Evolutionary conservation across 78 protist species (phyloP), one percentile per base, ranked within the genome.

Genomic region (Creolimax fragrantissima): DNA sequence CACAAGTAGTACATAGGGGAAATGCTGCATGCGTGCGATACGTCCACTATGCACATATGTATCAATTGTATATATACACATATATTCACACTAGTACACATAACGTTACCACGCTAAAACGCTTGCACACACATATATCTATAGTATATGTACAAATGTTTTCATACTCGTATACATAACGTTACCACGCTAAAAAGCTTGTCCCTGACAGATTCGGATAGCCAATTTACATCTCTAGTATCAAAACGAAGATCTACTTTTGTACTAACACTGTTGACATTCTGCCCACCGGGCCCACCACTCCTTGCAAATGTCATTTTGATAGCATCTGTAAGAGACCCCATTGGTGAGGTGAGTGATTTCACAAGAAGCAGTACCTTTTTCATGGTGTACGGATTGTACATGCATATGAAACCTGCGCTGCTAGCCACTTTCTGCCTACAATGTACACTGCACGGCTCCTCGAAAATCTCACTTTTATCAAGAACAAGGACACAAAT

Each of bases 231-330:
- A 2, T 83, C 58, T 37, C 35, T 3, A 3, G 84, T 3, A 44
- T 91, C 42, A 35, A 91, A 83, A 2, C 93, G 93, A 24, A 91
- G 74, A 3, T 74, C 89, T 2, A 35, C 89, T n/a, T 91, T 91
- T 3, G 93, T 91, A 42, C 58, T 89, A 45, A 89, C 92, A 41
- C 81, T 91, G 89, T 91, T 91, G 37, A 91, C 93, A 81, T 91
- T 91, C n/a, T 91, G 93, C 37, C 93, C 93, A 4, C 93, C 93
- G 3, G 93, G 93, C 4, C 93, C 93, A 66, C 85, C 3, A 37
- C 92, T 89, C 35, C 92, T 84, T 6, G 92, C 3, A 37, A 89
- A 89, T 3, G 92, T 11, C 42, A 89, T 4, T 17, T 2, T 4
- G n/a, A 89, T 4, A 2, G 5, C 3, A 58, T 58, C 92, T 89